A percentile compares a stretch with the other conserved stretches of the same genome.
Evolutionary conservation across 805 yeast species (phyloP).

Genomic region (Candida oleophila): DNA sequence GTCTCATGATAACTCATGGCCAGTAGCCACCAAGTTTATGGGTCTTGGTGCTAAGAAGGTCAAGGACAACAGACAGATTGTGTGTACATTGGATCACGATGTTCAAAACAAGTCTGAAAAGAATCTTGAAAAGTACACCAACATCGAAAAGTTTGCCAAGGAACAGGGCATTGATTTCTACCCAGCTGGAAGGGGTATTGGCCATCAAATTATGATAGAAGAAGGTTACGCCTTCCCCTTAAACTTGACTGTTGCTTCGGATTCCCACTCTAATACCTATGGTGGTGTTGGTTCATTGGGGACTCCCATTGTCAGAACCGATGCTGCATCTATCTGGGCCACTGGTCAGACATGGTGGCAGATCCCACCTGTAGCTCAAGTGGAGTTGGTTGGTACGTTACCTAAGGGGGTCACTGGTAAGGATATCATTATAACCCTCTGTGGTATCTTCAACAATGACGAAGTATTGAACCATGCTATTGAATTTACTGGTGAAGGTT

Average conservation of each 20-base stretch:
- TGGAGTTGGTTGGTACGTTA: slow-evolving; percentile 76
- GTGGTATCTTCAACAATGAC: slow-evolving; percentile 90
- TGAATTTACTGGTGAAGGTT: slow-evolving; percentile 85
- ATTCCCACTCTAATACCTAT: slow-evolving; percentile 95
- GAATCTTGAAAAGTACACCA: slow-evolving; percentile 81
- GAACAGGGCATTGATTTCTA: slow-evolving; percentile 94
- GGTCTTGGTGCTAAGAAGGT: slow-evolving; percentile 88
- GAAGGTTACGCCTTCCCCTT: slow-evolving; percentile 98
- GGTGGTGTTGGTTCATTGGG: slow-evolving; percentile 97
- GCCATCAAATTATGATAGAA: slow-evolving; percentile 98
- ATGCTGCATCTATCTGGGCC: slow-evolving; percentile 99
- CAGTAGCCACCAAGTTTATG: slow-evolving; percentile 94
- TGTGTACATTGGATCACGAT: slow-evolving; percentile 95
- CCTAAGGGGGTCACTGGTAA: slow-evolving; percentile 92
- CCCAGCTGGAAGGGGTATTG: slow-evolving; percentile 99
- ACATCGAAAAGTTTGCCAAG: slow-evolving; percentile 86
- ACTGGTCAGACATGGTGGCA: slow-evolving; percentile 99
- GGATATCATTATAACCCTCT: slow-evolving; percentile 93
- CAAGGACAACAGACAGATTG: slow-evolving; percentile 85
- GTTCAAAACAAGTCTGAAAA: slow-evolving; percentile 91
- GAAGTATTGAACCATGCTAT: slow-evolving; percentile 93
- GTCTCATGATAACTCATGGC: slow-evolving; percentile 99
- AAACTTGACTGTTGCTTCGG: slow-evolving; percentile 92
- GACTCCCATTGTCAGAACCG: slow-evolving; percentile 97
- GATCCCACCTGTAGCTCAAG: slow-evolving; percentile 97